These are phyloP conservation scores for Schwanniomyces occidentalis DNA, from an alignment of 805 yeast genomes.

Conservation along the genomic window DNA sequence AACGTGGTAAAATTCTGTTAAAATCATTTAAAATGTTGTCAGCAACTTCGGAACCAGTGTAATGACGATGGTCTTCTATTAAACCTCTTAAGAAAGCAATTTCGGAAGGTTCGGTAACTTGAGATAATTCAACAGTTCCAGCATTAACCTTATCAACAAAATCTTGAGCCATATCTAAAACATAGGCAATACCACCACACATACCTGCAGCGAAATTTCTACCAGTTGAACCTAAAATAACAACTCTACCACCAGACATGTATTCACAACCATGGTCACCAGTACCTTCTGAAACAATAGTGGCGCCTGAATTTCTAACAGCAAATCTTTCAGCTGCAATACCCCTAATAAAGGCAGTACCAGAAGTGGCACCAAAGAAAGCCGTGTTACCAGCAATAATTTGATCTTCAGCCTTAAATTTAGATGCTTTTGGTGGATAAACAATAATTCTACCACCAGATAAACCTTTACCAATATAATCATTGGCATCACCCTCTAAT, in stretches of 20 bases:
- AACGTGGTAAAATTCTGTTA: slow-evolving; percentile 82
- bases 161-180: slow-evolving; percentile 92
- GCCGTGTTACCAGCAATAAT: slow-evolving; percentile 97
- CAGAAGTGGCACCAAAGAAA: slow-evolving; percentile 96
- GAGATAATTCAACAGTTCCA: slow-evolving; percentile 78
- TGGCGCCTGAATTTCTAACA: slow-evolving; percentile 98
- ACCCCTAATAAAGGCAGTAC: slow-evolving; percentile 92
- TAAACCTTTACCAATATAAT: slow-evolving; percentile 95
- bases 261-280: slow-evolving; percentile 99
- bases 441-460: slow-evolving; percentile 93
- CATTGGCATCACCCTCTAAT: slow-evolving; percentile 96
- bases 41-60: slow-evolving; percentile 91
- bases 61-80: slow-evolving; percentile 92
- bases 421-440: slow-evolving; percentile 83
- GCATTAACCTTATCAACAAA: slow-evolving; percentile 76
- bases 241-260: slow-evolving; percentile 99
- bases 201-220: slow-evolving; percentile 96
- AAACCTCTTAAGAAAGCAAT: slow-evolving; percentile 91
- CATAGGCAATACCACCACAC: slow-evolving; percentile 99
- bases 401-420: slow-evolving; percentile 92
- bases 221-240: slow-evolving; percentile 88
- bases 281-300: slow-evolving; percentile 92
- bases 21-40: slow-evolving; percentile 79
- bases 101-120: slow-evolving; percentile 82
- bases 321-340: slow-evolving; percentile 98